Percentiles rank a stretch among this genome's conserved stretches.
phyloP scores from a whole-genome alignment of 2,329 filamentous ascomycete genomes.

The Penicillium palitans region DNA sequence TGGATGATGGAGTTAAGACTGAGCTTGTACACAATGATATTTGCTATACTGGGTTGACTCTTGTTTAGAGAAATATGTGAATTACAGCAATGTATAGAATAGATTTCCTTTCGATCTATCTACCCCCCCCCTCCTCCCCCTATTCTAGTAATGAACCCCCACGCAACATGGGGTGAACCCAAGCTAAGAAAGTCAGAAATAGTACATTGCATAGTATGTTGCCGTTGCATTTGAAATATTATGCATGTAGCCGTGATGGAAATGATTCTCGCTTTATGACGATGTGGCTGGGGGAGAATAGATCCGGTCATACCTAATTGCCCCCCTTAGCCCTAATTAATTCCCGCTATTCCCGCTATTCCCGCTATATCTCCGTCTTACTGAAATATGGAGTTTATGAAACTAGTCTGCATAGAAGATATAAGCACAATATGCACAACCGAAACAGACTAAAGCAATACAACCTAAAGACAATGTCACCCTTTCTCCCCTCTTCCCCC shows the following conservation, averaged over 20 bases:
- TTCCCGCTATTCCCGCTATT: too few relatives aligned
- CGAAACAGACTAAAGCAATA: not conserved
- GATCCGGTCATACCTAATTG: too few relatives aligned
- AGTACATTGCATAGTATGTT: not conserved
- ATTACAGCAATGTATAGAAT: too few relatives aligned
- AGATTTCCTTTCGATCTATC: not conserved
- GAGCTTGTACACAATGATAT: constrained; percentile 21
- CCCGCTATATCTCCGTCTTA: too few relatives aligned
- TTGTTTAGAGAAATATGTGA: constrained; percentile 5
- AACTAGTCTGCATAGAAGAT: too few relatives aligned
- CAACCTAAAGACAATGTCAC: not conserved
- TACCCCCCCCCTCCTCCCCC: too few relatives aligned
- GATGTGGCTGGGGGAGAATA: not conserved
- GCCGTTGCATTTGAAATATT: not conserved
- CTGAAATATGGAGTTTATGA: too few relatives aligned
- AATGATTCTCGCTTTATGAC: not conserved
- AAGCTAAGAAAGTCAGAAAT: not conserved
- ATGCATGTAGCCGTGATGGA: not conserved
- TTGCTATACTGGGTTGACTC: constrained; percentile 23
- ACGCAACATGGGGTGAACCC: not conserved
- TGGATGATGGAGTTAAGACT: constrained; percentile 22
- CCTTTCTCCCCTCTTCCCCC: not conserved
- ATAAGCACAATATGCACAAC: not conserved
- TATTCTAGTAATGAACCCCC: not conserved
- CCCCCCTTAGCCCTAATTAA: not conserved